Evolutionary conservation across 75 land plant species (phyloP), one percentile per base, ranked within the genome.

Genomic region (Ceratopteris richardii): DNA sequence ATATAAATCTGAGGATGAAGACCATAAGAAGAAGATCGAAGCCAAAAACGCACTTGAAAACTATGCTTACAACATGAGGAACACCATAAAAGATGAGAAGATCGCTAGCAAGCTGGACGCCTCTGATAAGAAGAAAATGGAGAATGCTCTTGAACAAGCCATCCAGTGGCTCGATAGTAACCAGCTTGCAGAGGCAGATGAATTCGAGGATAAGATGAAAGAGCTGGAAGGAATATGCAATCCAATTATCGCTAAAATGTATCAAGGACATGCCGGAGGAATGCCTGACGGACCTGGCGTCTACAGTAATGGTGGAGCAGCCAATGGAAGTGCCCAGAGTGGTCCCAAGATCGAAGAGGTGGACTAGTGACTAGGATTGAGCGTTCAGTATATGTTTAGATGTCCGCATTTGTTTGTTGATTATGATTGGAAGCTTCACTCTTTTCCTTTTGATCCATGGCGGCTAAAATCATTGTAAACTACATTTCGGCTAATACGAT

Each of bases 201-300:
- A n/a, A n/a, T n/a, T n/a, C n/a, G n/a, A n/a, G n/a, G n/a, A n/a
- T n/a, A n/a, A n/a, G n/a, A n/a, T n/a, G n/a, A n/a, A n/a, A n/a
- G n/a, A n/a, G n/a, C n/a, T 84, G 10, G 87, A 84, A 75, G 58
- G 74, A 24, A 54, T 73, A 25, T 77, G 84, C 74, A 77, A 77
- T 26, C 77, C 77, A 0, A 78, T 82, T 69, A 74, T 82, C 25
- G 78, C 78, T 24, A 73, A 70, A 70, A 78, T 82, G 69, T 78
- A 78, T 37, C 69, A 78, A 30, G 85, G 75, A 51, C 75, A 37
- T 22, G 69, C 54, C 21, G n/a, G n/a, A n/a, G n/a, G n/a, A n/a
- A n/a, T n/a, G n/a, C 53, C 52, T 63, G 60, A 58, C 22, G 73
- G 71, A 3, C 73, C 51, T 60, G 74, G 20, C 37, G 70, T 17